Conservation (phyloP, 371 early-diverging fungal genomes). For the Entomophthora muscae region DNA sequence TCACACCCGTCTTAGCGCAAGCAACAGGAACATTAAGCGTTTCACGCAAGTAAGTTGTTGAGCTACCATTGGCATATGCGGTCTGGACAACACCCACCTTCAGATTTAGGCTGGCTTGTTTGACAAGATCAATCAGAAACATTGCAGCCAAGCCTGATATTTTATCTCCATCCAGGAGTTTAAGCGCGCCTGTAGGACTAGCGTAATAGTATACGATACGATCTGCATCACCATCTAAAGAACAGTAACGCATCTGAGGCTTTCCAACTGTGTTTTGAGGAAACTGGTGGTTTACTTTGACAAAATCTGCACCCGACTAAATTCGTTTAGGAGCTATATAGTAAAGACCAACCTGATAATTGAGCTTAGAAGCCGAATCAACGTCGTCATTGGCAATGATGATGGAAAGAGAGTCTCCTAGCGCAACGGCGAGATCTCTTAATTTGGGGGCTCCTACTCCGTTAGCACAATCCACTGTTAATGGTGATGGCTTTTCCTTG, state of each 20-base stretch:
- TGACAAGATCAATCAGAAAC: constrained; percentile 75
- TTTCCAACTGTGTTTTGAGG: constrained; percentile 47
- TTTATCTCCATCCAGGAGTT: constrained; percentile 94
- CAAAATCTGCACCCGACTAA: constrained; percentile 95
- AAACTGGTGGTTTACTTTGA: constrained; percentile 72
- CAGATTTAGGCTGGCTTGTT: constrained; percentile 51
- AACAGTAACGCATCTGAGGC: constrained; percentile 60
- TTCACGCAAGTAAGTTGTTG: constrained; percentile 77
- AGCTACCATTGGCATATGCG: constrained; percentile 97
- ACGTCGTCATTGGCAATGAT: constrained; percentile 55
- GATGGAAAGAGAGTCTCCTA: constrained; percentile 47
- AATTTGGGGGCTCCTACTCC: constrained; percentile 95
- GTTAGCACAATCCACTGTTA: constrained; percentile 83
- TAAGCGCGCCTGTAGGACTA: constrained; percentile 49
- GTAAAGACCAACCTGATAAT: constrained; percentile 39
- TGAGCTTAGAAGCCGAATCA: constrained; percentile 47
- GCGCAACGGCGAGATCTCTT: constrained; percentile 39
- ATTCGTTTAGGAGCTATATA: constrained; percentile 1
- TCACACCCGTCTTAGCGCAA: constrained; percentile 96
- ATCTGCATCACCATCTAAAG: constrained; percentile 99
- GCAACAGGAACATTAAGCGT: constrained; percentile 80
- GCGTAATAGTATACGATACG: constrained; percentile 92
- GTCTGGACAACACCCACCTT: constrained; percentile 96
- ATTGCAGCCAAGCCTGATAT: constrained; percentile 86
- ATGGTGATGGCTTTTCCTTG: constrained; percentile 37